Conservation (phyloP, 2,329 filamentous ascomycete genomes). For the Cercospora sojina region DNA sequence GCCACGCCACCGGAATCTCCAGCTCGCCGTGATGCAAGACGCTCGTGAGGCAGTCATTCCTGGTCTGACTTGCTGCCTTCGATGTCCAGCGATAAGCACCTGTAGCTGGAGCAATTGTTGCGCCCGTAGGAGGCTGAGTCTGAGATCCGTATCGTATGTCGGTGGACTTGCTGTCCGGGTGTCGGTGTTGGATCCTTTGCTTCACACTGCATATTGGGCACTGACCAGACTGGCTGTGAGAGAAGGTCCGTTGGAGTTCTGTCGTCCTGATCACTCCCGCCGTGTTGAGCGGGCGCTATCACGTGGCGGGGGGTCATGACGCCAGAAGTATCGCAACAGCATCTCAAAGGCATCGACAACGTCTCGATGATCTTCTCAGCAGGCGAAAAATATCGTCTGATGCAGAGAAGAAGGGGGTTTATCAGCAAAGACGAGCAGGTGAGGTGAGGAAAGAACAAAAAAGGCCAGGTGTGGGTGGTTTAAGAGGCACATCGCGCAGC, state of each 20-base stretch:
- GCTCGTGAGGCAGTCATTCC: neutral
- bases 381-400: neutral
- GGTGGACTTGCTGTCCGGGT: neutral
- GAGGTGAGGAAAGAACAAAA: slow-evolving; percentile 14
- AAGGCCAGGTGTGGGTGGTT: slow-evolving; percentile 3
- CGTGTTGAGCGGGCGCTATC: neutral
- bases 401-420: neutral
- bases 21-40: neutral
- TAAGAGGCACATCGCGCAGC: slow-evolving; percentile 5
- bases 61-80: neutral
- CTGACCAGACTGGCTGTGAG: neutral
- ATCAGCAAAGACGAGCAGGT: neutral
- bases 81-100: neutral
- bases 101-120: neutral
- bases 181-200: neutral
- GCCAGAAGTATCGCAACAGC: neutral
- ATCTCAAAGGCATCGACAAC: neutral
- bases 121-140: neutral
- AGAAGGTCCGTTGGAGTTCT: neutral
- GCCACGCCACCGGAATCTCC: neutral
- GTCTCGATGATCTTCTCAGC: neutral
- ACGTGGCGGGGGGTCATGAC: neutral
- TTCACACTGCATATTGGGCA: neutral
- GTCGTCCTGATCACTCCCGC: neutral
- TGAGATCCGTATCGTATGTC: neutral